Conservation (phyloP, 257 asterid species). For the Rehmannia glutinosa region DNA sequence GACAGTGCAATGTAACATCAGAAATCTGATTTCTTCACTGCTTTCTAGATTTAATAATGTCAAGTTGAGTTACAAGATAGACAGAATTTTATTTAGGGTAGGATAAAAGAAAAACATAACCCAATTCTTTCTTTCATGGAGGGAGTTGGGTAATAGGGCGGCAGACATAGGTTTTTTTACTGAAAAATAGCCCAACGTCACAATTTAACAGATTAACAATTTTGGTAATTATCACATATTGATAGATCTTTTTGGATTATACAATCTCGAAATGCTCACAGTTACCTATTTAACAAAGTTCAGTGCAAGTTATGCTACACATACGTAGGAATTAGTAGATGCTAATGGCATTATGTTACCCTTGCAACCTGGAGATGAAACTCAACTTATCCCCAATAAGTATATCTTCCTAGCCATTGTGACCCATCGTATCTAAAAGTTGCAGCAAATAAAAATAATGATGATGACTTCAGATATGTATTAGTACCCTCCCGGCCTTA, state of each 20-base stretch:
- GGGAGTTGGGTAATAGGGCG: no score
- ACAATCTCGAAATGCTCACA: background rate
- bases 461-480: background rate
- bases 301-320: background rate
- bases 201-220: background rate
- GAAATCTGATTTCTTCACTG: background rate
- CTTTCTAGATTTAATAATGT: background rate
- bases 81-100: no score
- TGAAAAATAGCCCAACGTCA: background rate
- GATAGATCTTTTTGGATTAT: background rate
- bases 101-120: no score
- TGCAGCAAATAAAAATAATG: background rate
- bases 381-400: background rate
- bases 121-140: no score
- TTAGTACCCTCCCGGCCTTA: background rate
- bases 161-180: no score
- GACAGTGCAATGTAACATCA: background rate
- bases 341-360: background rate
- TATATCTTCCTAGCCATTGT: background rate
- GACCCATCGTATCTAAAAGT: background rate
- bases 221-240: background rate
- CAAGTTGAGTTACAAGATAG: no score
- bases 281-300: background rate
- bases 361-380: background rate
- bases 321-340: background rate